phyloP scores from a whole-genome alignment of 441 rosid genomes.

The Erodium moschatum region DNA sequence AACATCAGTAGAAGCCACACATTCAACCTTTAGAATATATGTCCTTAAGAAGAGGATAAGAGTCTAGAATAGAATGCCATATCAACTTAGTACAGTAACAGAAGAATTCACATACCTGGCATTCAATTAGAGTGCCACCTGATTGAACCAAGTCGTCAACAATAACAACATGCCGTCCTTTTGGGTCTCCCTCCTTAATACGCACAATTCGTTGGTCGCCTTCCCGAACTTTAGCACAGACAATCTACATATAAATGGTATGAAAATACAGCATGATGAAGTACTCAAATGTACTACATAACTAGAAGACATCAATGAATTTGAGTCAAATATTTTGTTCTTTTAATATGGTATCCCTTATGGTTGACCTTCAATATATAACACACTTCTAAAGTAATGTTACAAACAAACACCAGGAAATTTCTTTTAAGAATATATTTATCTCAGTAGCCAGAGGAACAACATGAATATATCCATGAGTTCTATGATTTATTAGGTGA shows the following conservation, averaged over 20 bases:
- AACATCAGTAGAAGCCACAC: neutral
- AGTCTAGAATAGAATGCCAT: neutral
- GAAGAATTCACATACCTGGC: slow-evolving; percentile 58
- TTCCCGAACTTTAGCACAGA: slow-evolving; percentile 87
- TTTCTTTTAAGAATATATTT: neutral
- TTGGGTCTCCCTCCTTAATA: slow-evolving; percentile 83
- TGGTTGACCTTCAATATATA: neutral
- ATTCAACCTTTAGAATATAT: neutral
- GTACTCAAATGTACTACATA: neutral
- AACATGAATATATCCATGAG: neutral
- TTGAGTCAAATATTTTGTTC: neutral
- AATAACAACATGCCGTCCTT: slow-evolving; percentile 78
- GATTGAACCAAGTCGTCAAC: slow-evolving; percentile 97
- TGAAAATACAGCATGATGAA: neutral
- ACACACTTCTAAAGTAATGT: neutral
- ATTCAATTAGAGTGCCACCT: slow-evolving; percentile 87
- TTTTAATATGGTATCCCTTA: slow-evolving; percentile 7
- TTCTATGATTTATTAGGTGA: neutral
- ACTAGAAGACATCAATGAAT: neutral
- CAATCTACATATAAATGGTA: slow-evolving; percentile 40
- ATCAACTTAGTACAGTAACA: neutral
- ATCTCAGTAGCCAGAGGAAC: neutral
- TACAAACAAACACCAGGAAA: neutral
- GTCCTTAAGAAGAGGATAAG: slow-evolving; percentile 13
- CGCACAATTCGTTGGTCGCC: slow-evolving; percentile 78